A percentile compares a stretch with the other conserved stretches of the same genome.
These are phyloP conservation scores for Plantago ovata DNA, from an alignment of 257 asterid species.

Conservation along the genomic window DNA sequence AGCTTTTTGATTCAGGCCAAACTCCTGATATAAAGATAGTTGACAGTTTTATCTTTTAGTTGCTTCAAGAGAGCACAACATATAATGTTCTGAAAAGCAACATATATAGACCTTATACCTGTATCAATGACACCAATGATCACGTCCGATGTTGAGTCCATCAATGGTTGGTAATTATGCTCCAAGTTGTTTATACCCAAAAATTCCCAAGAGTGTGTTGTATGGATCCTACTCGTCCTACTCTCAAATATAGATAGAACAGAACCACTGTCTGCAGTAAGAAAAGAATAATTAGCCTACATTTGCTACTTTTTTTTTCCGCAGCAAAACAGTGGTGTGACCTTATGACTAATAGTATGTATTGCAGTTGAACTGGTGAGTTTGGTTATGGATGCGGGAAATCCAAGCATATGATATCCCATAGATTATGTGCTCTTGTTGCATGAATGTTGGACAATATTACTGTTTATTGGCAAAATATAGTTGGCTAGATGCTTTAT, in stretches of 20 bases:
- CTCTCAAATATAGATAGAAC: conserved; percentile 47
- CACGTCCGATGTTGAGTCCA: conserved; percentile 25
- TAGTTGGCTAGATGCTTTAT: no score
- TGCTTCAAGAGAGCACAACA: background rate
- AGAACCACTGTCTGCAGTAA: conserved; percentile 35
- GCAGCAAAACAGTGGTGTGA: no score
- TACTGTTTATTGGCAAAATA: no score
- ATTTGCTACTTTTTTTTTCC: background rate
- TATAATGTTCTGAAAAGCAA: conserved; percentile 7
- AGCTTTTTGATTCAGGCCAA: conserved; percentile 23
- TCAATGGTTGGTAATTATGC: conserved; percentile 20
- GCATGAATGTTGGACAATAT: background rate
- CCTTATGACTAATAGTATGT: no score
- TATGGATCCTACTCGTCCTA: conserved; percentile 34
- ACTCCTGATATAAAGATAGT: conserved; percentile 34
- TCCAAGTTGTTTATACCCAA: conserved; percentile 29
- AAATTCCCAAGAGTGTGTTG: conserved; percentile 57
- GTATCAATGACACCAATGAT: conserved; percentile 49
- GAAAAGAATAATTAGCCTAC: conserved; percentile 15
- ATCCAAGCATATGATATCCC: no score
- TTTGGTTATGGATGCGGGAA: no score
- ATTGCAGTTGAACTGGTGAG: no score
- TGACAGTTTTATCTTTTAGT: conserved; percentile 5
- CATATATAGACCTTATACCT: conserved; percentile 25
- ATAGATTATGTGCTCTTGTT: no score